Conservation (phyloP, 208 protist genomes). For the Entamoeba invadens region DNA sequence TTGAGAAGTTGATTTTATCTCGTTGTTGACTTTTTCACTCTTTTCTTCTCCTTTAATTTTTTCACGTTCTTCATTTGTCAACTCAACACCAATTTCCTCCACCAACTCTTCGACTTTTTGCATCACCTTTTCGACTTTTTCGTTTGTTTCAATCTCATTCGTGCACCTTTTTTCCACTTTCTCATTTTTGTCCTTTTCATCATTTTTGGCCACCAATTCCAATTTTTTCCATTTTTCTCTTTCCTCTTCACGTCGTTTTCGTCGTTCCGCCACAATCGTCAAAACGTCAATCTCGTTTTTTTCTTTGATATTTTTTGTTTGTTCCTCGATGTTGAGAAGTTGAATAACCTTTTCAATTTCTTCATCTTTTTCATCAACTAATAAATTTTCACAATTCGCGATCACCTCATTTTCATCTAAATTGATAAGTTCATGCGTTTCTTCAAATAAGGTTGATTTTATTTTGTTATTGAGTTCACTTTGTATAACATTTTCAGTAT, state of each 20-base stretch:
- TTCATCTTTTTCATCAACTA: background rate
- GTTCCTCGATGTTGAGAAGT: background rate
- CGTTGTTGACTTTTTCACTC: background rate
- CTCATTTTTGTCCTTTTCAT: background rate
- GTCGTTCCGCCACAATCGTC: background rate
- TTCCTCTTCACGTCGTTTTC: background rate
- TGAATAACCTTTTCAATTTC: background rate
- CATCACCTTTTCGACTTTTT: background rate
- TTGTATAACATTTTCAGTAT: background rate
- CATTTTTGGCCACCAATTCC: background rate
- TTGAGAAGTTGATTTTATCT: background rate
- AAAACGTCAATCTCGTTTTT: background rate
- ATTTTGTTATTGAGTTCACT: background rate
- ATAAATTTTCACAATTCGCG: background rate
- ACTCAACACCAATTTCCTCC: background rate
- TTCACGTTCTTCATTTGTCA: background rate
- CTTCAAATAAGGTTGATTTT: no score
- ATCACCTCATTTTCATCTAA: background rate
- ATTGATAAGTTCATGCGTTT: background rate
- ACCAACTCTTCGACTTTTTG: background rate
- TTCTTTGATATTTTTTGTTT: background rate
- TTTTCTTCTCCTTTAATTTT: background rate
- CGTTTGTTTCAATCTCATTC: background rate
- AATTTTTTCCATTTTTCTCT: background rate
- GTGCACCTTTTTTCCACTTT: background rate